Percentiles rank a stretch among this genome's conserved stretches.
phyloP scores from a whole-genome alignment of 208 protist species.

The Naegleria fowleri region DNA sequence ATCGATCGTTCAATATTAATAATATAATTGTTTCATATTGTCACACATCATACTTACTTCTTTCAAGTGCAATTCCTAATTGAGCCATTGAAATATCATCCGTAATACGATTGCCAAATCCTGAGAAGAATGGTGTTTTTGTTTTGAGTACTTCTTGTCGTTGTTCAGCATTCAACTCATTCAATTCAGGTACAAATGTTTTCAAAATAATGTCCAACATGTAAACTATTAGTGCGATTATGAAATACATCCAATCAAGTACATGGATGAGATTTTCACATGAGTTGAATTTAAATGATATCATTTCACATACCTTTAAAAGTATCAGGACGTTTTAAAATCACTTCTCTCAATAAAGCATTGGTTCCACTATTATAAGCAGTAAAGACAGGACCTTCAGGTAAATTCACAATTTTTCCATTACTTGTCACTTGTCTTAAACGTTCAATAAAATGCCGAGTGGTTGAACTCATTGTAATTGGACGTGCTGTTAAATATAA shows the following conservation, averaged over 20 bases:
- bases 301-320: neutral
- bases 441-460: neutral
- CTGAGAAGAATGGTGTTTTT: constrained; percentile 72
- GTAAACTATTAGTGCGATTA: neutral
- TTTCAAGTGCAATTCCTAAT: neutral
- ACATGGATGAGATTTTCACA: too few species aligned
- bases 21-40: too few species aligned
- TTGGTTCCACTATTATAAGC: neutral
- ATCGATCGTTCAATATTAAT: too few species aligned
- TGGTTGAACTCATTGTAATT: neutral
- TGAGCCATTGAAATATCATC: constrained; percentile 42
- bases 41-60: neutral
- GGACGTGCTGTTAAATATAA: constrained; percentile 21
- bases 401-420: neutral
- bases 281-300: too few species aligned
- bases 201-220: constrained; percentile 10
- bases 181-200: neutral
- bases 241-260: too few species aligned
- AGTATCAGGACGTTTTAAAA: constrained; percentile 8
- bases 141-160: constrained; percentile 37
- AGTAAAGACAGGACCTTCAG: neutral
- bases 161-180: neutral
- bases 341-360: neutral
- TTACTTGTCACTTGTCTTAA: neutral
- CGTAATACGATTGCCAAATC: constrained; percentile 78